Evolutionary conservation across 176 grass and related monocot species (phyloP), one percentile per base, ranked within the genome.

Genomic region (Oryza glumipatula): DNA sequence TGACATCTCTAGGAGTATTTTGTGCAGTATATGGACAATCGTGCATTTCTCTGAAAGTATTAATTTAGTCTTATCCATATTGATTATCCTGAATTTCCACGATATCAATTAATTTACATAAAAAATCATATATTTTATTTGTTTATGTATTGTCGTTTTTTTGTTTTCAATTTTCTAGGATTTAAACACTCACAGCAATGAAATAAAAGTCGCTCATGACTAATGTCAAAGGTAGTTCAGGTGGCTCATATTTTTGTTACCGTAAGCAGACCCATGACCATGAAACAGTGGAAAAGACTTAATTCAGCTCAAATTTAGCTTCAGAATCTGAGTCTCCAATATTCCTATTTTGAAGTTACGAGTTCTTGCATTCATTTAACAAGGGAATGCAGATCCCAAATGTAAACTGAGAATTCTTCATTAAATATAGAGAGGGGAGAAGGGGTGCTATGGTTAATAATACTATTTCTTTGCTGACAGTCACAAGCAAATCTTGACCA

Each of bases 401-500:
- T 82, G 10, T 5, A 54, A 82, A 71, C 49, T 63, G 26, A 7
- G 39, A 41, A 41, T 41, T 41, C 39, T 41, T 41, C 39, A 41
- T 41, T 41, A 41, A 8, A 41, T 41, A 41, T 6, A 41, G 39
- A 41, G 39, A 41, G 39, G 39, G 39, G 39, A 41, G 39, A 41
- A 41, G 39, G 39, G 39, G 7, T 8, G 39, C 39, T 41, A 41
- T 41, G 7, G 39, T 3, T 48, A 3, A 48, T 3, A 12, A 48
- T 13, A 13, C 46, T 13, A 54, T 41, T 87, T 61, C 28, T 33
- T 84, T 90, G 46, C 9, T 74, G 56, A 15, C 69, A 54, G 46
- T 82, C 24, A 84, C 7, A 72, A 83, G 10, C 38, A 74, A 15
- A 11, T 74, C 65, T 75, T 92, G 35, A 86, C 69, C 9, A 43